A percentile compares a stretch with the other conserved stretches of the same genome.
Evolutionary conservation across 441 rosid species (phyloP).

Genomic region (Brassica hybrid): DNA sequence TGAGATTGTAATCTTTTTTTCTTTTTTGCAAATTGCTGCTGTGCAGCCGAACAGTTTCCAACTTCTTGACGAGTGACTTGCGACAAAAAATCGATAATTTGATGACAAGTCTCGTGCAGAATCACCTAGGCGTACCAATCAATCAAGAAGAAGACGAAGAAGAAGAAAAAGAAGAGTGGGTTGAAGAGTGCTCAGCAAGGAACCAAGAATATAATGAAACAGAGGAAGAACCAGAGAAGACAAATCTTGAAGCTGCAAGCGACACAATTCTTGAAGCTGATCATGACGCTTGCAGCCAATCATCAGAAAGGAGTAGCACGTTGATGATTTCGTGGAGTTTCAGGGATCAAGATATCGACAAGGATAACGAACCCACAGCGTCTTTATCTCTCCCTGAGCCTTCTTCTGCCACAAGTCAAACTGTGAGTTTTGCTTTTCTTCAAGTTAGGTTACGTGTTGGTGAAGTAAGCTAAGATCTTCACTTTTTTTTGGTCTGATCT

Average conservation of each 20-base stretch:
- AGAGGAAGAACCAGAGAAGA: constrained; percentile 37
- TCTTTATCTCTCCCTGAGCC: constrained; percentile 46
- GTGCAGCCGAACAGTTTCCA: constrained; percentile 81
- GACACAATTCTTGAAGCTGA: constrained; percentile 37
- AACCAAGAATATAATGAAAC: constrained; percentile 32
- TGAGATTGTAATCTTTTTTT: background rate
- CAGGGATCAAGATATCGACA: constrained; percentile 49
- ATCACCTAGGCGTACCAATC: constrained; percentile 40
- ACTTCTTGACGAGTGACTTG: constrained; percentile 65
- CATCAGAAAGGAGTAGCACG: constrained; percentile 47
- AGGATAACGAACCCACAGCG: constrained; percentile 44
- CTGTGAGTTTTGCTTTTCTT: constrained; percentile 50
- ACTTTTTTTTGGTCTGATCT: background rate
- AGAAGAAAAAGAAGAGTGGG: constrained; percentile 45
- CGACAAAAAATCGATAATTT: constrained; percentile 65
- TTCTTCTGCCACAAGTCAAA: constrained; percentile 39
- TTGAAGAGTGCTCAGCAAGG: constrained; percentile 41
- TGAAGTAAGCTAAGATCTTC: constrained; percentile 17
- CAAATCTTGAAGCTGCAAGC: constrained; percentile 30
- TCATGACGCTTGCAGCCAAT: constrained; percentile 42
- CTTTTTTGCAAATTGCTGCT: background rate
- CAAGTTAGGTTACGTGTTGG: constrained; percentile 5
- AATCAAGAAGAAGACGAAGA: constrained; percentile 30
- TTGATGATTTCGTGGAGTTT: constrained; percentile 59
- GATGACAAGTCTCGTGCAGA: constrained; percentile 53